Evolutionary conservation across 1,284 basidiomycete genomes (phyloP), one percentile per base, ranked within the genome.

Genomic region (Malassezia sp.): DNA sequence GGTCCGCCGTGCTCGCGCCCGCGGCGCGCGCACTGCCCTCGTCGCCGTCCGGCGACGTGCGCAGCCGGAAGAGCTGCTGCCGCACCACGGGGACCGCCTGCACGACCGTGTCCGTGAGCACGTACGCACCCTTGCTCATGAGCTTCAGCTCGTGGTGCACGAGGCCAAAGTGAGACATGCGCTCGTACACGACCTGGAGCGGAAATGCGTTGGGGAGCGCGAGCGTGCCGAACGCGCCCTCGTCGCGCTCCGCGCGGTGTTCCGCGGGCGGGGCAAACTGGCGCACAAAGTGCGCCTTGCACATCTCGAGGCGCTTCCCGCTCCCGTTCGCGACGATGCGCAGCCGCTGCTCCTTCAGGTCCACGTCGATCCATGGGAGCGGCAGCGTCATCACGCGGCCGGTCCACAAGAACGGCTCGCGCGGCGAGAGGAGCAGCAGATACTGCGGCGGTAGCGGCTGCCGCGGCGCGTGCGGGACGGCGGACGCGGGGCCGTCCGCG

Each of bases 91-190:
- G 60, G 12, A 63, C 60, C 21, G 67, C 56, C 85, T 82, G 14
- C 88, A 95, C 83, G 60, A 97, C 89, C 14, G 84, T 84, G 71
- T 96, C 87, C 4, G 89, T 88, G 27, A 99, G 77, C 40, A 85
- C 79, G 64, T 86, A 88, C 14, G 85, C 85, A 4, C 86, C 84
- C 31, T 86, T 80, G 24, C 81, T 80, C 56, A 97, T 95, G 71
- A 86, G 90, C 58, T 84, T 80, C 40, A 97, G 74, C 70, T 95
- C 88, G 34, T 81, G 78, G 67, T 95, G 90, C 48, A 99, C 85
- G 21, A 75, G 74, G 2, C 88, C 86, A 33, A 95, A 77, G 67
- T 97, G 93, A 0, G 93, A 88, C 70, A 91, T 88, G 50, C 83
- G 80, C 60, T 93, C 87, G 38, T 80, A 75, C 14, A 91, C 56